A percentile compares a stretch with the other conserved stretches of the same genome.
phyloP scores from a whole-genome alignment of 768 basidiomycete species.

The Saitozyma podzolica region DNA sequence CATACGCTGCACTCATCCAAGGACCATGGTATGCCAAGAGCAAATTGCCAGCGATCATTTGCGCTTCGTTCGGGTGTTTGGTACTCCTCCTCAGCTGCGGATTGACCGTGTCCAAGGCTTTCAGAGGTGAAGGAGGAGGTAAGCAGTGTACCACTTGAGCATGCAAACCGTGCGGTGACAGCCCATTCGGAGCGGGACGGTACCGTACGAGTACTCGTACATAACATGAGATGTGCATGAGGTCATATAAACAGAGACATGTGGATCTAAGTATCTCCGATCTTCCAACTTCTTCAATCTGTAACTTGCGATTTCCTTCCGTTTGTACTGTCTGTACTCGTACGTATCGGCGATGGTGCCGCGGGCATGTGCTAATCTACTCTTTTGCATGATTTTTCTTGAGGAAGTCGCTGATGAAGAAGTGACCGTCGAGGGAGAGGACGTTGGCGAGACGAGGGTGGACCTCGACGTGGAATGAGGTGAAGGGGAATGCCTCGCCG shows the following conservation, averaged over 20 bases:
- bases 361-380: background rate
- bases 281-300: no score
- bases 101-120: slow-evolving; percentile 74
- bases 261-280: no score
- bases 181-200: no score
- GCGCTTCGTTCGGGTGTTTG: slow-evolving; percentile 69
- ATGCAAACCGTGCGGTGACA: no score
- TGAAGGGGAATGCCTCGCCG: slow-evolving; percentile 46
- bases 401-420: slow-evolving; percentile 41
- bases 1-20: slow-evolving; percentile 42
- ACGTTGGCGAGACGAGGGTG: slow-evolving; percentile 43
- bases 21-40: slow-evolving; percentile 67
- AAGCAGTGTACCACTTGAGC: background rate
- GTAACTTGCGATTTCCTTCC: no score
- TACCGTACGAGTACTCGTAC: no score
- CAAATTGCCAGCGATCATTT: slow-evolving; percentile 73
- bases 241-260: no score
- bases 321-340: background rate
- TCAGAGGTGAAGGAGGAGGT: slow-evolving; percentile 60
- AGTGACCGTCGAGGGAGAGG: slow-evolving; percentile 39
- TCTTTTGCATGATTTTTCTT: slow-evolving; percentile 29
- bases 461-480: slow-evolving; percentile 45
- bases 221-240: no score
- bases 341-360: background rate
- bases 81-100: slow-evolving; percentile 77